phyloP scores from a whole-genome alignment of 139 green algal genomes.

The Medakamo hakoo region DNA sequence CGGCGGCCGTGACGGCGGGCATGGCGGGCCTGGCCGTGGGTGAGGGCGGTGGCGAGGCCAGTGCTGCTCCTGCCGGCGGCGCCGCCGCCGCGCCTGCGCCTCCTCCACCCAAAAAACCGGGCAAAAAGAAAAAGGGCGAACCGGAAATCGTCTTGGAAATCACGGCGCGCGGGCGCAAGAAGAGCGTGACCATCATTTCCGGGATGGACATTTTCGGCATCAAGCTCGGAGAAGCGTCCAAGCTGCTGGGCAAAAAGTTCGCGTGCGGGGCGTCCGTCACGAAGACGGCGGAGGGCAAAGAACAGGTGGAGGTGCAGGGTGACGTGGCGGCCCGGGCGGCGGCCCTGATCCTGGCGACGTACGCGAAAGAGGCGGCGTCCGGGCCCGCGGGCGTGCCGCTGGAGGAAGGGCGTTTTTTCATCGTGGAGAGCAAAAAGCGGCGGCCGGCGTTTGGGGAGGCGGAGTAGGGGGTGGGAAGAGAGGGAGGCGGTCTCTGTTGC shows the following conservation, averaged over 20 bases:
- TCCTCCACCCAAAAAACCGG: constrained; percentile 16
- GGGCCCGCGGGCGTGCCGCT: too few relatives aligned
- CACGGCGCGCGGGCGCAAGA: constrained; percentile 81
- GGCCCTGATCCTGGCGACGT: background rate
- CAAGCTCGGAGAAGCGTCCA: constrained; percentile 79
- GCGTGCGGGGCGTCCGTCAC: constrained; percentile 76
- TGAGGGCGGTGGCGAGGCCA: constrained; percentile 26
- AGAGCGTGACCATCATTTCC: constrained; percentile 77
- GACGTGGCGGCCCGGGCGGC: background rate
- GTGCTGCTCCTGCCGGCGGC: constrained; percentile 8
- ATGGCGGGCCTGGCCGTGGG: constrained; percentile 42
- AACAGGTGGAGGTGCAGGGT: constrained; percentile 89
- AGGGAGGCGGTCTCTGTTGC: background rate
- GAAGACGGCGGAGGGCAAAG: constrained; percentile 66
- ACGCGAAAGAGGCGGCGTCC: background rate
- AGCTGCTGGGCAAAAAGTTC: constrained; percentile 98
- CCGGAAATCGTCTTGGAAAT: constrained; percentile 43
- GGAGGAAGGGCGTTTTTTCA: background rate
- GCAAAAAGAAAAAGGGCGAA: constrained; percentile 60
- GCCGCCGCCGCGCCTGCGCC: constrained; percentile 7
- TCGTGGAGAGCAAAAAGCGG: background rate
- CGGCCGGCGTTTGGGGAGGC: background rate
- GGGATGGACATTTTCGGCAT: constrained; percentile 80
- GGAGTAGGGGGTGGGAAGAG: background rate
- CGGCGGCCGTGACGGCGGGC: constrained; percentile 9